Evolutionary conservation across 2,329 filamentous ascomycete genomes (phyloP), one percentile per base, ranked within the genome.

Genomic region (Ophiocordyceps camponoti-floridani): DNA sequence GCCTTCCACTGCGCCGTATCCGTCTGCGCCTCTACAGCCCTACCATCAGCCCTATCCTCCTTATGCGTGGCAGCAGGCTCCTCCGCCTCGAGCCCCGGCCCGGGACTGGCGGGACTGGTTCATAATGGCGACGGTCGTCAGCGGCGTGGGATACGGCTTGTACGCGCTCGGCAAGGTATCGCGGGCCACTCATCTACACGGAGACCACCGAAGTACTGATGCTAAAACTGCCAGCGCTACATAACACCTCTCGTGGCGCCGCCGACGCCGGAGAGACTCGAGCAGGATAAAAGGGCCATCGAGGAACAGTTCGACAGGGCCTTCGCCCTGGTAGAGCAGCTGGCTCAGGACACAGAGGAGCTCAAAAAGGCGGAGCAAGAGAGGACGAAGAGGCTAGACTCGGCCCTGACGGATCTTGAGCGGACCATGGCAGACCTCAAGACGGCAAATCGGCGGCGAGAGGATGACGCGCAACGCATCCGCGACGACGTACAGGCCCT

Each of bases 31-130:
- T 57, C 56, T 64, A 51, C 69, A 62, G 49, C 66, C 58, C 48
- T 64, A 65, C 57, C 70, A 63, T 51, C 69, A 64, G 49, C 63
- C 65, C 35, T 72, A 72, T 45, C 63, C 68, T 43, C 70, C 69
- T 48, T 65, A 71, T 47, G 65, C 70, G 52, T 79, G 75, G 75
- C 75, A 76, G 74, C 75, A 76, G 54, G 68, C 68, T 28, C 65
- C 74, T 4, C 71, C 71, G 1, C 68, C 73, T 2, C 68, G 73
- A 45, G 64, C 78, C 2, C 87, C 87, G 3, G 80, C 78, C 58
- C 73, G 91, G 56, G 91, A 98, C 64, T 98, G 91, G 91, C 76
- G 93, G 49, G 91, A 98, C 59, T 96, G 87, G 84, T 98, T 98
- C 64, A 96, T 98, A 62, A 94, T 96, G 86, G 91, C 91, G 8